A percentile compares a stretch with the other conserved stretches of the same genome.
These are phyloP conservation scores for Daldinia childiae DNA, from an alignment of 495 filamentous ascomycete species.

Conservation along the genomic window DNA sequence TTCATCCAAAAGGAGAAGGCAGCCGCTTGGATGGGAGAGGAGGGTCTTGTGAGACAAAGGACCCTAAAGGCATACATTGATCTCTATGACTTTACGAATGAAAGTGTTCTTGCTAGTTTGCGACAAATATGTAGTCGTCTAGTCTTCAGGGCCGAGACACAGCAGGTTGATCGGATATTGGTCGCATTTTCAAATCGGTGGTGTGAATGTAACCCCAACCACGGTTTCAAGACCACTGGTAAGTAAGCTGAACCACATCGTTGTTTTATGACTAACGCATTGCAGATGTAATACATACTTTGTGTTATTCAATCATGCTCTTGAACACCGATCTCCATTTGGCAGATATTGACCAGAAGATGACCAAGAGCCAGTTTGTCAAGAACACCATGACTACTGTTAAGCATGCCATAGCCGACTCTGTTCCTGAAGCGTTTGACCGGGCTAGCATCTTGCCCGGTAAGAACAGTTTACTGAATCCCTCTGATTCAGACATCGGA, in stretches of 20 bases:
- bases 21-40: slow-evolving; percentile 89
- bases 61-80: slow-evolving; percentile 89
- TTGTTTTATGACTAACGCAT: slow-evolving; percentile 20
- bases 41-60: slow-evolving; percentile 69
- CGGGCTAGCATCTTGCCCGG: slow-evolving; percentile 56
- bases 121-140: slow-evolving; percentile 82
- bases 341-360: slow-evolving; percentile 93
- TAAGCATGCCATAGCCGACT: slow-evolving; percentile 75
- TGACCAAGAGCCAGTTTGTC: slow-evolving; percentile 92
- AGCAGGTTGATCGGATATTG: slow-evolving; percentile 95
- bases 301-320: slow-evolving; percentile 93
- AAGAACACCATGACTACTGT: slow-evolving; percentile 97
- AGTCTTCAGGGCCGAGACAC: slow-evolving; percentile 90
- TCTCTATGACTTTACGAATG: slow-evolving; percentile 83
- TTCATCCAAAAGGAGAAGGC: slow-evolving; percentile 79
- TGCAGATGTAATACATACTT: slow-evolving; percentile 92
- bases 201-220: slow-evolving; percentile 93
- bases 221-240: slow-evolving; percentile 93
- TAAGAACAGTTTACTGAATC: slow-evolving; percentile 45
- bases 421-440: slow-evolving; percentile 72
- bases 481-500: slow-evolving; percentile 41
- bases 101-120: slow-evolving; percentile 82
- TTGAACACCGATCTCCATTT: slow-evolving; percentile 96
- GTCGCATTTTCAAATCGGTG: slow-evolving; percentile 87
- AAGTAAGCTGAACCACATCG: slow-evolving; percentile 43